phyloP scores from a whole-genome alignment of 805 yeast species.

The Zygoascus biomembranicola region DNA sequence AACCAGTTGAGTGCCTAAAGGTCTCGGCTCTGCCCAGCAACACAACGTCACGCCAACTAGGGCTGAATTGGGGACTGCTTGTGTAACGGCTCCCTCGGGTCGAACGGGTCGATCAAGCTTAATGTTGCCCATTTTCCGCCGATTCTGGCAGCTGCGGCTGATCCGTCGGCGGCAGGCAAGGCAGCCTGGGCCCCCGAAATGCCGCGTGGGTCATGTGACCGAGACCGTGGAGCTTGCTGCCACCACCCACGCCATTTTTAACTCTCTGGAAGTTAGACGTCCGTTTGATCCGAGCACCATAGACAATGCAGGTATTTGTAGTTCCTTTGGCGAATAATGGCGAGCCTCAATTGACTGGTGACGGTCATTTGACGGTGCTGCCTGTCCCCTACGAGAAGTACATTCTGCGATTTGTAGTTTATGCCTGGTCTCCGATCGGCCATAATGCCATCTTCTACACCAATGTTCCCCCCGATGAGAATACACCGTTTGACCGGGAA shows the following conservation, averaged over 20 bases:
- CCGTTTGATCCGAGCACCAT: neutral
- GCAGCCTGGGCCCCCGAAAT: too few relatives aligned
- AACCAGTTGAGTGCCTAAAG: too few relatives aligned
- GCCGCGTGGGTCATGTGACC: too few relatives aligned
- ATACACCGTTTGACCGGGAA: conserved; percentile 45
- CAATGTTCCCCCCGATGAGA: conserved; percentile 50
- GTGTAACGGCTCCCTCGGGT: too few relatives aligned
- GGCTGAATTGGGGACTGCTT: too few relatives aligned
- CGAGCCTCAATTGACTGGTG: conserved; percentile 24
- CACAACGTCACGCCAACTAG: too few relatives aligned
- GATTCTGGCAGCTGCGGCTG: too few relatives aligned
- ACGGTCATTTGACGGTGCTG: conserved; percentile 31
- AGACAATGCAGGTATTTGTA: conserved; percentile 13
- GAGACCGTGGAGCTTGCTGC: too few relatives aligned
- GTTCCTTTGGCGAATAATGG: conserved; percentile 23
- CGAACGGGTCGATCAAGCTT: too few relatives aligned
- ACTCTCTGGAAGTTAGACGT: neutral
- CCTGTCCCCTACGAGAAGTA: conserved; percentile 34
- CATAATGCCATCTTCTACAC: conserved; percentile 66
- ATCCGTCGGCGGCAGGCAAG: too few relatives aligned
- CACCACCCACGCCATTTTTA: neutral
- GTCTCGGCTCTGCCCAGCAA: too few relatives aligned
- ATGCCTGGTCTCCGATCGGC: conserved; percentile 67
- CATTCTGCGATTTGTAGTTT: conserved; percentile 49
- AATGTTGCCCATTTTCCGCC: too few relatives aligned